A percentile compares a stretch with the other conserved stretches of the same genome.
phyloP scores from a whole-genome alignment of 495 filamentous ascomycete genomes.

The Tuber brumale region DNA sequence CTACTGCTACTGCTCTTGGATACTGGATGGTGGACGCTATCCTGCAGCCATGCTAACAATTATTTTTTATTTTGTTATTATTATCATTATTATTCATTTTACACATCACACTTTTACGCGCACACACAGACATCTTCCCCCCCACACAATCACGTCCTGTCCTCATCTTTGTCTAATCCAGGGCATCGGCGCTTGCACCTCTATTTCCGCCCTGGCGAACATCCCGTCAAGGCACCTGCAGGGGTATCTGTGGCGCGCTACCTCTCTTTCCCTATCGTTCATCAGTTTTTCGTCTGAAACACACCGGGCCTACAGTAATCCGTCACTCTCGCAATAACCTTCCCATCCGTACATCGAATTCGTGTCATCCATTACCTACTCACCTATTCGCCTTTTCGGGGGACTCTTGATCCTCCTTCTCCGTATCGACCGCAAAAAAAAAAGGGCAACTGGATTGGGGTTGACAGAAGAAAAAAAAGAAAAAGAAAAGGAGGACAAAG shows the following conservation, averaged over 20 bases:
- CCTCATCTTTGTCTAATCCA: background rate
- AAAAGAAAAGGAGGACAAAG: background rate
- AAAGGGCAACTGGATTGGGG: background rate
- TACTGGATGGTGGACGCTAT: background rate
- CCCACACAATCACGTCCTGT: background rate
- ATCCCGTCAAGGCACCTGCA: background rate
- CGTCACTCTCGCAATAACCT: conserved; percentile 3
- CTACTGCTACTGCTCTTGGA: background rate
- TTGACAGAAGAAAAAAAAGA: background rate
- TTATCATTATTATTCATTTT: background rate
- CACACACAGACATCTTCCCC: background rate
- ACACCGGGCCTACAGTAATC: background rate
- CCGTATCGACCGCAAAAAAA: background rate
- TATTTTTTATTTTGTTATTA: background rate
- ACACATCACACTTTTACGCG: background rate
- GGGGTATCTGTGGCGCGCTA: background rate
- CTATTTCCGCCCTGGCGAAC: background rate
- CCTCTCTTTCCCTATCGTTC: background rate
- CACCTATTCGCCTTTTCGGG: background rate
- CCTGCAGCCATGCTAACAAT: background rate
- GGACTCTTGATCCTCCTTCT: background rate
- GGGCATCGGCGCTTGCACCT: background rate
- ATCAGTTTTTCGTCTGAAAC: background rate
- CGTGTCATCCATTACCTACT: background rate
- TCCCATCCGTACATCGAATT: background rate